A percentile compares a stretch with the other conserved stretches of the same genome.
Evolutionary conservation across 306 rosid species (phyloP).

Genomic region (Vigna radiata): DNA sequence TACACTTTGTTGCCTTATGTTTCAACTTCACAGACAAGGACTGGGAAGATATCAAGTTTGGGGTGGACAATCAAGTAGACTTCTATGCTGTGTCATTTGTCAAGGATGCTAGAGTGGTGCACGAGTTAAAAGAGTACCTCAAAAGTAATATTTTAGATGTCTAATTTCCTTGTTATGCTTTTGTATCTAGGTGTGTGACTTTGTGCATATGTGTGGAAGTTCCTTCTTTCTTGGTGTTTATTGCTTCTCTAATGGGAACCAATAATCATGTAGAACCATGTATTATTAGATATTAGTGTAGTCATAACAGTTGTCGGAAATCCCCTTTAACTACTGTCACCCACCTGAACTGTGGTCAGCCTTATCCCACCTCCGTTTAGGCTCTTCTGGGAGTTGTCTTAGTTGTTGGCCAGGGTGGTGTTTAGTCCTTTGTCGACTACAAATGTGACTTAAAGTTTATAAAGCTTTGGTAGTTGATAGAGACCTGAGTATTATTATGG

Average conservation of each 20-base stretch:
- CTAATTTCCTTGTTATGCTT: constrained; percentile 40
- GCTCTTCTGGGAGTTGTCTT: background rate
- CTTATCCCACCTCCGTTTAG: background rate
- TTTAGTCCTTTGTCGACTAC: background rate
- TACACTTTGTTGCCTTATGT: constrained; percentile 29
- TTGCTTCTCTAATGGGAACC: constrained; percentile 20
- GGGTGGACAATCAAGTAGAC: constrained; percentile 95
- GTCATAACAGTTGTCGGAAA: background rate
- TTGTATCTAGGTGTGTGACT: constrained; percentile 10
- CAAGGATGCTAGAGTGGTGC: constrained; percentile 87
- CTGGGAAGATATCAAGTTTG: constrained; percentile 99
- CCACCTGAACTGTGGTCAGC: background rate
- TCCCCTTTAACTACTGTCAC: background rate
- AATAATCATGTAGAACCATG: background rate
- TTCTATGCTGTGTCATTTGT: constrained; percentile 97
- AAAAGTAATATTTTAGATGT: constrained; percentile 56
- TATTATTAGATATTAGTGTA: background rate
- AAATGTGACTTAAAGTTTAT: background rate
- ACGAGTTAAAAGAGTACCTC: constrained; percentile 86
- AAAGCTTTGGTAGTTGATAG: background rate
- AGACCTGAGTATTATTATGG: too few species aligned
- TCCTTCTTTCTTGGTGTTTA: constrained; percentile 20
- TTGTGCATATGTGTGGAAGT: background rate
- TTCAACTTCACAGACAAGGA: constrained; percentile 73
- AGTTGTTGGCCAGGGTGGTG: background rate